Evolutionary conservation across 352 stramenopile genomes (phyloP).

Genomic region (Phytopythium aichiense): DNA sequence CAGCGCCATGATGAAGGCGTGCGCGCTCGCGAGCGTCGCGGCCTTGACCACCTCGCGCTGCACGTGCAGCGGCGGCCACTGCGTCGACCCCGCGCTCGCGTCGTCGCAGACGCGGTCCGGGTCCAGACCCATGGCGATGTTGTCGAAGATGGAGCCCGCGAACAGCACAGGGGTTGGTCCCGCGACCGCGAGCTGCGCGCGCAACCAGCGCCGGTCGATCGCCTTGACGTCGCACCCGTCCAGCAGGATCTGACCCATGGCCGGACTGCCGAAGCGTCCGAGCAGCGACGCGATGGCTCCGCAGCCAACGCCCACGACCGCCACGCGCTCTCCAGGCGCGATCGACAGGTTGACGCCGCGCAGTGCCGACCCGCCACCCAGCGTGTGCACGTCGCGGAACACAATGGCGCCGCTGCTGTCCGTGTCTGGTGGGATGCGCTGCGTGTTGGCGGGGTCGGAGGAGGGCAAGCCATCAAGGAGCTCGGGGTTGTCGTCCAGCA

Average conservation of each 20-base stretch:
- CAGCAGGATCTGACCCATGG: constrained; percentile 25
- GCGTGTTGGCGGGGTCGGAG: background rate
- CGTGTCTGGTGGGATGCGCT: constrained; percentile 8
- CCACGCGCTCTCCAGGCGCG: constrained; percentile 34
- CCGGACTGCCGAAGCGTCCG: constrained; percentile 22
- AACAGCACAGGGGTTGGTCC: constrained; percentile 36
- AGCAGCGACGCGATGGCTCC: constrained; percentile 31
- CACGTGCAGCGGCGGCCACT: constrained; percentile 10
- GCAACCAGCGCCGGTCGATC: constrained; percentile 29
- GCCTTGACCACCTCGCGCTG: constrained; percentile 74
- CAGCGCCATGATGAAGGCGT: constrained; percentile 69
- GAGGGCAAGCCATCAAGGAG: constrained; percentile 5
- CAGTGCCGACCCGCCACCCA: constrained; percentile 11
- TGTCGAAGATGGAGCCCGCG: constrained; percentile 39
- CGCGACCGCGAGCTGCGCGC: constrained; percentile 38
- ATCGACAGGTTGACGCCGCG: constrained; percentile 25
- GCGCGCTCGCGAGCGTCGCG: constrained; percentile 32
- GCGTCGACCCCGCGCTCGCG: constrained; percentile 27
- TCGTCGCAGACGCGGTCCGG: constrained; percentile 11
- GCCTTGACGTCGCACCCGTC: constrained; percentile 31
- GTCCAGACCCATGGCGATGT: constrained; percentile 42
- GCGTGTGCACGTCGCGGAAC: constrained; percentile 16
- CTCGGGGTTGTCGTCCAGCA: constrained; percentile 9
- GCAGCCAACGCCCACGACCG: constrained; percentile 32
- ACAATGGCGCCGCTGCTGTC: constrained; percentile 11